These are phyloP conservation scores for Candida gorgasii DNA, from an alignment of 805 yeast species.

Conservation along the genomic window DNA sequence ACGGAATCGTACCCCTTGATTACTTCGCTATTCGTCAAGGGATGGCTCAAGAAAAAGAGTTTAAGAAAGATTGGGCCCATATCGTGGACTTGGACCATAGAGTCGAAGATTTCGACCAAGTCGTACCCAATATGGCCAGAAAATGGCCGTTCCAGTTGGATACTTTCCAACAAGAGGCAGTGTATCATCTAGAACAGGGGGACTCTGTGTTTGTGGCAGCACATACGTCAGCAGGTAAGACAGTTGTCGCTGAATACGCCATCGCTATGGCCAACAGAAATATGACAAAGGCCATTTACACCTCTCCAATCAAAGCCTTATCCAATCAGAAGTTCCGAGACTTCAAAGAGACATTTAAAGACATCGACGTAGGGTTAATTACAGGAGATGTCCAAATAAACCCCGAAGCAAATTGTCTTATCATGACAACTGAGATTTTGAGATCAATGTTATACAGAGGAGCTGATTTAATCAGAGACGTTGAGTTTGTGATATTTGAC, in stretches of 20 bases:
- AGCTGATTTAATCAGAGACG: slow-evolving; percentile 97
- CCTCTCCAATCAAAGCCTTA: slow-evolving; percentile 91
- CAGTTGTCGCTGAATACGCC: slow-evolving; percentile 97
- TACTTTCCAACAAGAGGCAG: slow-evolving; percentile 94
- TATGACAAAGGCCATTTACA: slow-evolving; percentile 95
- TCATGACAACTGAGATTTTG: slow-evolving; percentile 98
- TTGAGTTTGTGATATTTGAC: slow-evolving; percentile 97
- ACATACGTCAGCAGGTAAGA: slow-evolving; percentile 97
- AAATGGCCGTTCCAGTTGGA: slow-evolving; percentile 95
- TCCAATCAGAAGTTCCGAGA: slow-evolving; percentile 91
- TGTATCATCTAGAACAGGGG: slow-evolving; percentile 94
- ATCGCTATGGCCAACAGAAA: slow-evolving; percentile 95
- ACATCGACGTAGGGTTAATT: slow-evolving; percentile 85
- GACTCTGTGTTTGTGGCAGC: slow-evolving; percentile 99
- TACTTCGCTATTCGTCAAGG: slow-evolving; percentile 24
- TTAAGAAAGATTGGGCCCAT: slow-evolving; percentile 86
- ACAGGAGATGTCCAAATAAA: slow-evolving; percentile 98
- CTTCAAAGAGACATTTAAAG: slow-evolving; percentile 75
- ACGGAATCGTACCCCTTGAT: slow-evolving; percentile 42
- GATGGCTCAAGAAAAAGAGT: slow-evolving; percentile 25
- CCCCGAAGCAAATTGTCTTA: slow-evolving; percentile 97
- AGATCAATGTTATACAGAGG: slow-evolving; percentile 97
- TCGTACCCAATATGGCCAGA: slow-evolving; percentile 92
- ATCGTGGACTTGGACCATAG: slow-evolving; percentile 83
- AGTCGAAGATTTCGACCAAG: slow-evolving; percentile 79